phyloP scores from a whole-genome alignment of 495 filamentous ascomycete genomes.

The Tuber brumale region DNA sequence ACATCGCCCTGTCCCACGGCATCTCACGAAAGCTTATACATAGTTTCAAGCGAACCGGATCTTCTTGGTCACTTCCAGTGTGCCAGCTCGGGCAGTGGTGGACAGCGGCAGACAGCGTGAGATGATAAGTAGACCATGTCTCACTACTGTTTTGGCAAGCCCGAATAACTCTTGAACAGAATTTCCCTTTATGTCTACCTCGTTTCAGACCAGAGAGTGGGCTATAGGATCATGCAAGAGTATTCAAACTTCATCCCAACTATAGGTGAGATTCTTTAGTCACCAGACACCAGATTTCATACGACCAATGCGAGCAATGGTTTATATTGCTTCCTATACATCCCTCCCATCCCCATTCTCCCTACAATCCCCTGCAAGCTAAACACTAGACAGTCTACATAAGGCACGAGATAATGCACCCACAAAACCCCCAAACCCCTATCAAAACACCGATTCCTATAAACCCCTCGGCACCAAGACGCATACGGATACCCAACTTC shows the following conservation, averaged over 20 bases:
- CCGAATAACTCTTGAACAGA: neutral
- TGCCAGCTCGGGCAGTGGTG: neutral
- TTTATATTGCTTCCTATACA: neutral
- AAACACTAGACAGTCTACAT: neutral
- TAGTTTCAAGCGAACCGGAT: neutral
- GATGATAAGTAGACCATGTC: neutral
- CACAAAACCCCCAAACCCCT: neutral
- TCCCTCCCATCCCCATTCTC: neutral
- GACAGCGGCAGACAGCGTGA: neutral
- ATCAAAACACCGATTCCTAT: neutral
- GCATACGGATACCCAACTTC: neutral
- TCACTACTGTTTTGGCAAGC: neutral
- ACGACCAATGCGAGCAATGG: neutral
- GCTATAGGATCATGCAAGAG: neutral
- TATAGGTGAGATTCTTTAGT: neutral
- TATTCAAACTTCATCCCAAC: neutral
- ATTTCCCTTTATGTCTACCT: neutral
- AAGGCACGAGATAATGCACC: neutral
- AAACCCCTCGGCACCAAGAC: neutral
- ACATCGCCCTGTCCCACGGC: neutral
- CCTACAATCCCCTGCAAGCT: neutral
- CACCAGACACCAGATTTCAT: neutral
- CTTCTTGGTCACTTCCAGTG: neutral
- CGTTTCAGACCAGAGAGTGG: neutral
- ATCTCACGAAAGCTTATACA: neutral